Percentiles rank a stretch among this genome's conserved stretches.
Conservation (phyloP, 164 flowering plant species). For the Annona cherimola region DNA sequence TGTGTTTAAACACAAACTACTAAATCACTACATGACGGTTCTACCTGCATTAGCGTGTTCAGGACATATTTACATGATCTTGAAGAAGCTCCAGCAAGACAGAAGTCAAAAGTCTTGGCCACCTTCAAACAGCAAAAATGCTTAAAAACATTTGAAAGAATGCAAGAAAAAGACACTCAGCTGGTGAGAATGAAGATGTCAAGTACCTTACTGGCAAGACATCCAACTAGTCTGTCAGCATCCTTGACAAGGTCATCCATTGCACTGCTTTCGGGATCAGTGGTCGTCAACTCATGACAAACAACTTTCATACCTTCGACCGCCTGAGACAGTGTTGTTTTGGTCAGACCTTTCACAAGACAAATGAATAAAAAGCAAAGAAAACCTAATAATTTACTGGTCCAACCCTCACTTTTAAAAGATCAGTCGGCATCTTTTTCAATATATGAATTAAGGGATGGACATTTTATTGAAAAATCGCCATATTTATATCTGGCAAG, state of each 20-base stretch:
- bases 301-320: constrained; percentile 99
- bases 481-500: neutral
- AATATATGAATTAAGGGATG: neutral
- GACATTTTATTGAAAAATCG: too few relatives aligned
- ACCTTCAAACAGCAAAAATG: constrained; percentile 38
- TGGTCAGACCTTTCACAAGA: neutral
- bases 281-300: constrained; percentile 86
- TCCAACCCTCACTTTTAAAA: neutral
- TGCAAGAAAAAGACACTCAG: too few relatives aligned
- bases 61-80: constrained; percentile 98
- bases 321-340: constrained; percentile 42
- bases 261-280: constrained; percentile 73
- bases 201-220: constrained; percentile 82
- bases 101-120: constrained; percentile 85
- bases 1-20: neutral
- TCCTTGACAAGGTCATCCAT: constrained; percentile 86
- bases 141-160: neutral
- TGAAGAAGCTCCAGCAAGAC: constrained; percentile 90
- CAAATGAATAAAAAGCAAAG: neutral
- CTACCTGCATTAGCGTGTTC: constrained; percentile 96
- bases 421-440: neutral
- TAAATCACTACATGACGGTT: neutral
- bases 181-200: neutral
- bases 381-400: too few relatives aligned
- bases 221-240: constrained; percentile 88